Percentiles rank a stretch among this genome's conserved stretches.
Conservation (phyloP, 176 grass and related monocot species). For the Carex parvula region DNA sequence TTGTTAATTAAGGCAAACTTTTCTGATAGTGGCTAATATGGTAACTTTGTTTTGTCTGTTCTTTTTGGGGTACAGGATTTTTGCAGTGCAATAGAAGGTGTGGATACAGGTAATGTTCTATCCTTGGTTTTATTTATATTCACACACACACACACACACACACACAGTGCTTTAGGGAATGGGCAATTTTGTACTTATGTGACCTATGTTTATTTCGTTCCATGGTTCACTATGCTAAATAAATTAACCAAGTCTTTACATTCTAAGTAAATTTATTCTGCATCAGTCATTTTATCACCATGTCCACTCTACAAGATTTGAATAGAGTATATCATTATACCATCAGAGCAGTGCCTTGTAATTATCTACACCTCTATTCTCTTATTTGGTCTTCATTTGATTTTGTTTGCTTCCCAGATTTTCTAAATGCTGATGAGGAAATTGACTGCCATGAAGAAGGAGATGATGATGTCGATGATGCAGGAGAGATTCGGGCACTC, state of each 20-base stretch:
- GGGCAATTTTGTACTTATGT: no score
- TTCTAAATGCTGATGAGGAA: slow-evolving; percentile 87
- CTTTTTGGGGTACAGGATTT: slow-evolving; percentile 69
- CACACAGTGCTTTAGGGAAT: no score
- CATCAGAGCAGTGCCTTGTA: not conserved
- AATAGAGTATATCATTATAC: not conserved
- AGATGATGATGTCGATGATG: slow-evolving; percentile 51
- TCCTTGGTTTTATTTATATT: no score
- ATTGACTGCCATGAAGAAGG: slow-evolving; percentile 55
- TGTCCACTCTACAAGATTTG: not conserved
- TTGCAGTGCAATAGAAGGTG: slow-evolving; percentile 66
- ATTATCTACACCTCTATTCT: not conserved
- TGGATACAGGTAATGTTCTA: slow-evolving; percentile 67
- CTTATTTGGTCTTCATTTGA: slow-evolving; percentile 16
- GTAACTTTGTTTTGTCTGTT: slow-evolving; percentile 1
- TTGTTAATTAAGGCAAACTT: not conserved
- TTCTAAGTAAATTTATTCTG: not conserved
- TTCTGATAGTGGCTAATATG: slow-evolving; percentile 5
- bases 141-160: no score
- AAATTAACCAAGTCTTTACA: not conserved
- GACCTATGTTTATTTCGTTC: no score
- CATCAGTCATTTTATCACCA: not conserved
- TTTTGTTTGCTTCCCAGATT: slow-evolving; percentile 48
- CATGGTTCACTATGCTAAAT: no score
- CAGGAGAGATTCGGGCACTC: slow-evolving; percentile 65